Base-by-base conservation (phyloP, 129 eudicot genomes). In the Sambucus nigra region DNA sequence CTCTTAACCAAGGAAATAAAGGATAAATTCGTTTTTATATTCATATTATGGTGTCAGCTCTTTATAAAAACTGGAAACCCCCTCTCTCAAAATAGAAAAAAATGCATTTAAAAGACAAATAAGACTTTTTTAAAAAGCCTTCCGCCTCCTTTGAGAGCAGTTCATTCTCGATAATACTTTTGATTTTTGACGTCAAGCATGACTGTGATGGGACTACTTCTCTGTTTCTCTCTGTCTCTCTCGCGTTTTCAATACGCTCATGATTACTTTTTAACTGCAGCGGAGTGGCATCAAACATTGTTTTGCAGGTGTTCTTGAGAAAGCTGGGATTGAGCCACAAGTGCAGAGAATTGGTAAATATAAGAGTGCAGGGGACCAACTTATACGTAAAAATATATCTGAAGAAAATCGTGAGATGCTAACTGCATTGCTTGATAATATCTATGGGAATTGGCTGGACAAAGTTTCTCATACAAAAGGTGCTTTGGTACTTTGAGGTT, bases 331-430 rank as follows among this genome's bases (percentile, higher is more conserved):
- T 67, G 86, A 89, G 60, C 84, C 95, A 65, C 98, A 89, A 69
- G 80, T 79, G 28, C 69, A 89, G 38, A 77, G 98, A 61, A 89
- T 89, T 65, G 98, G 98, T 63, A 89, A 89, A 71, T 89, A 89
- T 67, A 85, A 89, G 70, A 85, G 94, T 72, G 79, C 72, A 35
- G 98, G 98, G 55, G 98, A 89, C 61, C 83, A 67, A 59, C 71
- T 85, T 25, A 59, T 62, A 2, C 98, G 95, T 53, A 89, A 84
- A 54, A 76, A 53, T 68, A 81, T 89, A 24, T 85, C 98, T 14
- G 83, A 78, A 53, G 95, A 75, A 58, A 85, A 89, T 57, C 88
- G 89, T 47, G 98, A 91, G 73, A 79, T 91, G 94, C 80, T 91
- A 63, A 76, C 95, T 23, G 66, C 86, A 45, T 61, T 91, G 74